phyloP scores from a whole-genome alignment of 1,139 yeast genomes.

The Saccharomyces uvarum region DNA sequence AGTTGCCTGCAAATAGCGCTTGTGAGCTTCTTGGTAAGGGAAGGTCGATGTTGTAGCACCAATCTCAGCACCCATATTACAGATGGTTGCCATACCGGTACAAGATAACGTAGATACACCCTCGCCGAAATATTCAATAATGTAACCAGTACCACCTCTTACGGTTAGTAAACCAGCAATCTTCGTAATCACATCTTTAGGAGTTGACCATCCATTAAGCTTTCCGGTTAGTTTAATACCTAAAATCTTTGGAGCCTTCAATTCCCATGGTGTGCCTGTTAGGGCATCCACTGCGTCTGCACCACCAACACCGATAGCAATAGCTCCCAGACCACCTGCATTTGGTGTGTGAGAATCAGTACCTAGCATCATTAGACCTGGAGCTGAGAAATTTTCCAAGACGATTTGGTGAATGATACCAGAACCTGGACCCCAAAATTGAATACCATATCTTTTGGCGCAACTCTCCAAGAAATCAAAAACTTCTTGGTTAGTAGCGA shows the following conservation, averaged over 20 bases:
- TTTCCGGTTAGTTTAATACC: constrained; percentile 89
- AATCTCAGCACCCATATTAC: constrained; percentile 99
- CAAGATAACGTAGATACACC: constrained; percentile 82
- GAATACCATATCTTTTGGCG: constrained; percentile 88
- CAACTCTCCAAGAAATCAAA: constrained; percentile 87
- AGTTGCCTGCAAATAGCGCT: constrained; percentile 72
- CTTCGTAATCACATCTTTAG: constrained; percentile 88
- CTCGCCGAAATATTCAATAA: constrained; percentile 91
- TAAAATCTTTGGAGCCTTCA: constrained; percentile 87
- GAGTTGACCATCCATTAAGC: constrained; percentile 87
- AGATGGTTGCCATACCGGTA: constrained; percentile 98
- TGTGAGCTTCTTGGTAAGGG: constrained; percentile 89
- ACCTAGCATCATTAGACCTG: constrained; percentile 93
- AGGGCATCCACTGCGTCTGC: constrained; percentile 97
- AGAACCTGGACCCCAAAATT: constrained; percentile 98
- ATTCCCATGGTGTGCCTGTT: constrained; percentile 98
- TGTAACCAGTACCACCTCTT: constrained; percentile 94
- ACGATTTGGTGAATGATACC: constrained; percentile 98
- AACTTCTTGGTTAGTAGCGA: constrained; percentile 83
- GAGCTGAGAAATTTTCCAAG: constrained; percentile 87
- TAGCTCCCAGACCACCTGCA: constrained; percentile 95
- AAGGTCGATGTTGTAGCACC: constrained; percentile 97
- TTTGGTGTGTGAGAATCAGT: constrained; percentile 97
- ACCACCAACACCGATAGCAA: constrained; percentile 98
- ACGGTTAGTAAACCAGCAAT: constrained; percentile 88